Base-by-base conservation (phyloP, 2,329 filamentous ascomycete genomes). In the Alternaria sp. region DNA sequence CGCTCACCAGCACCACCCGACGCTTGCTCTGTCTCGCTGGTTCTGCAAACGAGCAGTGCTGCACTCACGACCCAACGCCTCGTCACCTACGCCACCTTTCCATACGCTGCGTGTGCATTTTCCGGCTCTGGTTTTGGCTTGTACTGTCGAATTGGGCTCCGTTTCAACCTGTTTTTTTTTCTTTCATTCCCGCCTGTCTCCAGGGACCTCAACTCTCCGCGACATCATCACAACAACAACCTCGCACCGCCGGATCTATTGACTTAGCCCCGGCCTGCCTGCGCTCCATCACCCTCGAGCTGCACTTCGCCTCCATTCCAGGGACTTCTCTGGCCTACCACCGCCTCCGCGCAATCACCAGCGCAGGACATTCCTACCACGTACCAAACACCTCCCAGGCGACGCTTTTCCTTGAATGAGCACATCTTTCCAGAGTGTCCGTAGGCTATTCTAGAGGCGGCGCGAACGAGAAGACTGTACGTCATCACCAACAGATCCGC, bases 391-490 rank as follows among this genome's bases (percentile, higher is more conserved):
- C 62, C 51, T 61, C 51, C 56, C 55, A 62, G 49, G 41, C 57
- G 56, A 67, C 60, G 62, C 55, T 60, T 61, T 60, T 68, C 70
- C 69, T 74, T 77, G 75, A 73, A 78, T 78, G 76, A 77, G 56
- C 65, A 68, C 57, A 62, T 60, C 45, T 54, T 71, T 54, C 61
- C 77, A 77, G 71, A 69, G 60, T 66, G 67, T 71, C 67, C 57
- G 69, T 65, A 70, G 67, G 65, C 69, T 67, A 67, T 57, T 63
- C 59, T 62, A 72, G 76, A 77, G 77, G 76, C 64, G 64, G 63
- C 67, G 75, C 76, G 71, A 74, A 72, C 72, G 72, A 75, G 73
- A 76, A 76, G 69, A 77, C 72, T 78, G 75, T 79, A 72, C 61
- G 73, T 72, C 48, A 61, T 57, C n/a, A 46, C 13, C 37, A 36